Evolutionary conservation across 768 basidiomycete genomes (phyloP).

Genomic region (Lactifluus pinguis): DNA sequence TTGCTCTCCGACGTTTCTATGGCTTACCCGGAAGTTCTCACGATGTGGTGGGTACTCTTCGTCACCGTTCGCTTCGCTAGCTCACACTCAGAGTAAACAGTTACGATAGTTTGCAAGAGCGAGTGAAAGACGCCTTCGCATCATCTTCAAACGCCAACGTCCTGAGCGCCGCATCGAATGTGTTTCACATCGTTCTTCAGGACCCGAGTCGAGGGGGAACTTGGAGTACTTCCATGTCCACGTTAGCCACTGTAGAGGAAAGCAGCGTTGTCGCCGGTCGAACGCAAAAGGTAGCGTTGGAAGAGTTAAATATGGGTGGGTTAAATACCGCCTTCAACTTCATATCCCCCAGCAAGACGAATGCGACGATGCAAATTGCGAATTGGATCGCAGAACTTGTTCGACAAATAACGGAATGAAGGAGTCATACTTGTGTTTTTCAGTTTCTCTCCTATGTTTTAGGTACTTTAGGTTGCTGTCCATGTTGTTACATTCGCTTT

Average conservation of each 20-base stretch:
- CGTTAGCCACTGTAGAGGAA: slow-evolving; percentile 57
- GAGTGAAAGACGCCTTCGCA: slow-evolving; percentile 62
- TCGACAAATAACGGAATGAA: slow-evolving; percentile 40
- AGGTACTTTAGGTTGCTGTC: slow-evolving; percentile 6
- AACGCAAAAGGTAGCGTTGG: slow-evolving; percentile 50
- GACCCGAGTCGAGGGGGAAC: slow-evolving; percentile 38
- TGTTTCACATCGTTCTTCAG: slow-evolving; percentile 61
- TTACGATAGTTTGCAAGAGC: slow-evolving; percentile 68
- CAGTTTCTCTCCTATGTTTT: slow-evolving; percentile 18
- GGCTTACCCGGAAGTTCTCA: slow-evolving; percentile 61
- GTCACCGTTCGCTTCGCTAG: background rate
- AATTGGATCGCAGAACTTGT: slow-evolving; percentile 67
- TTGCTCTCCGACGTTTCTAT: slow-evolving; percentile 64
- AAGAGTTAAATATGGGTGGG: slow-evolving; percentile 66
- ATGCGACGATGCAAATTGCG: slow-evolving; percentile 49
- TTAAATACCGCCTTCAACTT: slow-evolving; percentile 68
- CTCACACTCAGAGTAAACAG: slow-evolving; percentile 29
- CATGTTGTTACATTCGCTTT: slow-evolving; percentile 13
- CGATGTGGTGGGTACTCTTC: slow-evolving; percentile 51
- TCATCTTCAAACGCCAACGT: slow-evolving; percentile 64
- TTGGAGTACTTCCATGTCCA: slow-evolving; percentile 50
- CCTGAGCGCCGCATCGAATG: slow-evolving; percentile 61
- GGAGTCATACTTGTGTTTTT: slow-evolving; percentile 15
- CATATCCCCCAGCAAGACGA: slow-evolving; percentile 35
- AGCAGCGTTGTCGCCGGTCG: slow-evolving; percentile 32